Evolutionary conservation across 139 green algal genomes (phyloP), one percentile per base, ranked within the genome.

Genomic region (Chlamydomonas sp.): DNA sequence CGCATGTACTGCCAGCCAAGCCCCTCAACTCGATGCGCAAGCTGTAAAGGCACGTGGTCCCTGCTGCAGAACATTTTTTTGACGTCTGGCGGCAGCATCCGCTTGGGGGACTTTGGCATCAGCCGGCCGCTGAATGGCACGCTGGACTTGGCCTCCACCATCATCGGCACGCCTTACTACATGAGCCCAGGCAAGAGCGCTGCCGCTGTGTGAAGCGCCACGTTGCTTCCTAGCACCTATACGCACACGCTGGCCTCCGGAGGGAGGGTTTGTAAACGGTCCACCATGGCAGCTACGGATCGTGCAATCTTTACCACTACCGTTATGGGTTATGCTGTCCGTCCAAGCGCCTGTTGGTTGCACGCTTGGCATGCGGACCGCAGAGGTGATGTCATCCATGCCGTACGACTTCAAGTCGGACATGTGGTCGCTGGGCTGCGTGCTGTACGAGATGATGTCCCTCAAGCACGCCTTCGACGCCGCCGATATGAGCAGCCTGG

Each of bases 161-260:
- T 95, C 69, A 94, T 94, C 10, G 93, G 92, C 61, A 95, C 91
- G 20, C 94, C 94, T 1, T 95, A 94, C 82, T 96, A 95, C 92
- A 96, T 96, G 94, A 73, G 59, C 8, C 83, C 83, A 66, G 83
- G 83, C 72, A 77, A 77, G 12, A 10, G 72, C 72, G n/a, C 20
- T 77, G 72, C 72, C n/a, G 72, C 15, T 49, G 31, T 49, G 31
- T 49, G 31, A 49, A 49, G 31, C 31, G 31, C 31, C 31, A 49
- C 31, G 31, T 49, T 49, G 31, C 31, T 49, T 49, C 31, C 31
- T 49, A 49, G 31, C 31, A 49, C 31, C 31, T 49, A 49, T 49
- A 49, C 31, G 31, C 31, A 49, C 31, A 49, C 31, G 31, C 31
- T 49, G 31, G 31, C 31, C 31, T 49, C 31, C 31, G 31, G 31